Percentiles rank a stretch among this genome's conserved stretches.
Evolutionary conservation across 352 stramenopile genomes (phyloP).

Genomic region (Globisporangium irregulare): DNA sequence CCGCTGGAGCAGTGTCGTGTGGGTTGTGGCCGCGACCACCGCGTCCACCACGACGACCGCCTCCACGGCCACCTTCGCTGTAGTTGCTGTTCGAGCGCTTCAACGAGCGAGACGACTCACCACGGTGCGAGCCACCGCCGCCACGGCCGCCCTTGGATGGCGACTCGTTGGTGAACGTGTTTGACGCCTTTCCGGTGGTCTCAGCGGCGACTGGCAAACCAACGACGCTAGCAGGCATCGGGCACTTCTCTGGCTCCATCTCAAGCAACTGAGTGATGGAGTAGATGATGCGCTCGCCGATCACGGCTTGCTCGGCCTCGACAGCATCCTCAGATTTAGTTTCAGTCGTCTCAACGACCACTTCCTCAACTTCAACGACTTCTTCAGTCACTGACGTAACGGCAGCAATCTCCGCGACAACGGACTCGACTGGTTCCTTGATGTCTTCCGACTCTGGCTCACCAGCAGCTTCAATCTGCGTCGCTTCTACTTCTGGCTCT

Average conservation of each 20-base stretch:
- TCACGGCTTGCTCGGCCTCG: constrained; percentile 38
- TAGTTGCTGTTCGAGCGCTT: constrained; percentile 42
- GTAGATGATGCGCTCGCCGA: constrained; percentile 64
- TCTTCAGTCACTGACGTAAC: background rate
- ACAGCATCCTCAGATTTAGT: constrained; percentile 21
- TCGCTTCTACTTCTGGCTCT: constrained; percentile 3
- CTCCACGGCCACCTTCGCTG: constrained; percentile 38
- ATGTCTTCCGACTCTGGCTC: constrained; percentile 19
- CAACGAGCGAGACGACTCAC: constrained; percentile 45
- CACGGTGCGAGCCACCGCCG: constrained; percentile 28
- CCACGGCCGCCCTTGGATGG: constrained; percentile 10
- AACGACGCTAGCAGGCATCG: constrained; percentile 51
- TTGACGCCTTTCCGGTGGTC: constrained; percentile 49
- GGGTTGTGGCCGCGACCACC: constrained; percentile 42
- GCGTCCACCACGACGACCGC: constrained; percentile 36
- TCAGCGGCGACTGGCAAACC: constrained; percentile 42
- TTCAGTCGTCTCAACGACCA: constrained; percentile 4
- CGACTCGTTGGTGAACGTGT: constrained; percentile 10
- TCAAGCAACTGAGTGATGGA: constrained; percentile 73
- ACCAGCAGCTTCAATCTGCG: background rate
- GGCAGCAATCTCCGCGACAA: background rate
- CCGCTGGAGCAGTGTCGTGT: constrained; percentile 46
- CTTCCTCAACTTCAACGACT: constrained; percentile 2
- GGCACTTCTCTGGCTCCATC: constrained; percentile 57
- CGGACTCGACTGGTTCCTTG: constrained; percentile 16